These are phyloP conservation scores for Capronia americana DNA, from an alignment of 2,329 filamentous ascomycete genomes.

Conservation along the genomic window DNA sequence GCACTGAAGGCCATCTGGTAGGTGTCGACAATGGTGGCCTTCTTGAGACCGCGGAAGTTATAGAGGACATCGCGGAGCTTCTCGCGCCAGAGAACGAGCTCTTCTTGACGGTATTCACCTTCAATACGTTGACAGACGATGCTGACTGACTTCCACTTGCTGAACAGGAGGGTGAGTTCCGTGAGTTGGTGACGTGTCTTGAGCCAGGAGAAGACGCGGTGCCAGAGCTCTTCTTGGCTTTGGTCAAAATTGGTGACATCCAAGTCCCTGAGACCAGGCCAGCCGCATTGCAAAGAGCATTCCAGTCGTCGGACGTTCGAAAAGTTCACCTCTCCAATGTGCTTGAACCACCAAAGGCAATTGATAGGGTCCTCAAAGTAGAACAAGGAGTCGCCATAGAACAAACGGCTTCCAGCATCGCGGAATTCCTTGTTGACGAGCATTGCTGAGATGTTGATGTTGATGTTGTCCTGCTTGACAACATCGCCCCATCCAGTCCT, in stretches of 20 bases:
- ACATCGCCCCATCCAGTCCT: constrained; percentile 7
- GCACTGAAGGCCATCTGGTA: not conserved
- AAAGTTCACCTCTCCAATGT: constrained; percentile 32
- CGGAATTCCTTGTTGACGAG: constrained; percentile 31
- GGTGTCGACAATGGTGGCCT: not conserved
- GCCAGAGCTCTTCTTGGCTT: constrained; percentile 32
- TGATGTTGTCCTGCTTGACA: constrained; percentile 29
- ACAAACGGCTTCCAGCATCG: constrained; percentile 9
- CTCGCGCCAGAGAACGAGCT: constrained; percentile 5
- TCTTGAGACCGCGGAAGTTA: constrained; percentile 11
- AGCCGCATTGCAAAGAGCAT: constrained; percentile 30
- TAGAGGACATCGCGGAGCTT: not conserved
- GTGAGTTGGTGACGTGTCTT: constrained; percentile 23
- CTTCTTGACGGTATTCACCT: not conserved
- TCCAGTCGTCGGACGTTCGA: constrained; percentile 18
- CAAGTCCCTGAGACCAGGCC: not conserved
- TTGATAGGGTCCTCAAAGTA: constrained; percentile 26
- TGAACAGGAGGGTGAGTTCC: constrained; percentile 19
- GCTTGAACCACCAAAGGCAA: constrained; percentile 33
- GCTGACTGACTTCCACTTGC: constrained; percentile 9
- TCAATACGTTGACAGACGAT: not conserved
- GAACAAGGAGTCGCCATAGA: constrained; percentile 31
- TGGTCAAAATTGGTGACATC: constrained; percentile 14
- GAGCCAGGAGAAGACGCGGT: constrained; percentile 25
- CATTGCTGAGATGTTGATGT: constrained; percentile 19